phyloP scores from a whole-genome alignment of 345 rosid genomes.

The Salix brachista region DNA sequence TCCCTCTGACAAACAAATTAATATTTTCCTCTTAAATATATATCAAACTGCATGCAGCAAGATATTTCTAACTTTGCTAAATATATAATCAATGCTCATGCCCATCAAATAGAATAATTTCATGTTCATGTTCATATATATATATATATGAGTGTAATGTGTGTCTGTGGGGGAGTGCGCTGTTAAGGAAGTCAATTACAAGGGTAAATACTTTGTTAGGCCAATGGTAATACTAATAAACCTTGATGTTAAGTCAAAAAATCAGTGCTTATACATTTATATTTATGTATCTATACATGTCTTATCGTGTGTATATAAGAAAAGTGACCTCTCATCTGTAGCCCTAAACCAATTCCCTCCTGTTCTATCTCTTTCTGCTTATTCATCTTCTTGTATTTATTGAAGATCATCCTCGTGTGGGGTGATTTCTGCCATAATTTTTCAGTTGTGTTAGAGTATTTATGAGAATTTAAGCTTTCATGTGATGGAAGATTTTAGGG shows the following conservation, averaged over 20 bases:
- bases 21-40: neutral
- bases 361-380: neutral
- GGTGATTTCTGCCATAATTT: neutral
- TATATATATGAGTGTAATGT: neutral
- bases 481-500: constrained; percentile 12
- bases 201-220: neutral
- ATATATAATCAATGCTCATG: neutral
- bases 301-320: neutral
- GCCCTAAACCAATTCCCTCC: constrained; percentile 11
- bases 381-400: neutral
- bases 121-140: neutral
- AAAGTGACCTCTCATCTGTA: constrained; percentile 13
- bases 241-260: neutral
- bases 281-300: neutral
- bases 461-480: neutral
- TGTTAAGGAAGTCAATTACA: neutral
- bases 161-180: neutral
- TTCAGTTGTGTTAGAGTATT: neutral
- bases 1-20: constrained; percentile 3
- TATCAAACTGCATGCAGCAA: constrained; percentile 10
- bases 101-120: neutral
- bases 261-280: neutral
- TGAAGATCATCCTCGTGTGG: neutral
- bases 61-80: neutral
- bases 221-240: neutral